These are phyloP conservation scores for Aspergillus olivimuriae DNA, from an alignment of 495 filamentous ascomycete genomes.

Conservation along the genomic window DNA sequence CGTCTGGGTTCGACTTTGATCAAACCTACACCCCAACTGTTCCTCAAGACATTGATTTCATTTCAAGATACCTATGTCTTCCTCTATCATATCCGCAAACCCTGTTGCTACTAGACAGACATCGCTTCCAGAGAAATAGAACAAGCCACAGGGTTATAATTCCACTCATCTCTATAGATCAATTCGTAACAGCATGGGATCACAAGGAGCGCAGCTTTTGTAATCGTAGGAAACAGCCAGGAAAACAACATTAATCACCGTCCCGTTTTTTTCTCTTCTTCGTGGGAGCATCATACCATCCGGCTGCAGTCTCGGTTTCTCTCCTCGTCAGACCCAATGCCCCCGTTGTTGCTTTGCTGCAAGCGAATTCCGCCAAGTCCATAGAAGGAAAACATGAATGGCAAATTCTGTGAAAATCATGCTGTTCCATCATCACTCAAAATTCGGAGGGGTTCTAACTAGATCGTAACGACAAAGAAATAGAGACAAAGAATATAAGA, in stretches of 20 bases:
- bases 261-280: constrained; percentile 3
- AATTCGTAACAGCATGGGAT: constrained; percentile 45
- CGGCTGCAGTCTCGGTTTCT: no score
- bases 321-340: no score
- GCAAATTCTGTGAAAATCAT: neutral
- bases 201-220: constrained; percentile 14
- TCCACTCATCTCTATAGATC: constrained; percentile 36
- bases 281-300: no score
- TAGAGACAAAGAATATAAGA: constrained; percentile 3
- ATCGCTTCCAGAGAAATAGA: no score
- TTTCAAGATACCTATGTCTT: neutral
- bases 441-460: neutral
- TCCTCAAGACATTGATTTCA: neutral
- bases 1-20: neutral
- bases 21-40: no score
- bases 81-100: neutral
- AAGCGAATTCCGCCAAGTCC: no score
- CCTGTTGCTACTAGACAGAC: no score
- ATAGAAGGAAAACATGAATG: neutral
- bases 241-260: constrained; percentile 2
- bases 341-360: no score
- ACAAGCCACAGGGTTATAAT: constrained; percentile 20
- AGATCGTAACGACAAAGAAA: neutral
- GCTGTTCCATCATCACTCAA: constrained; percentile 1
- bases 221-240: no score